Evolutionary conservation across 2,329 filamentous ascomycete species (phyloP).

Genomic region (Pseudocercospora vitis): DNA sequence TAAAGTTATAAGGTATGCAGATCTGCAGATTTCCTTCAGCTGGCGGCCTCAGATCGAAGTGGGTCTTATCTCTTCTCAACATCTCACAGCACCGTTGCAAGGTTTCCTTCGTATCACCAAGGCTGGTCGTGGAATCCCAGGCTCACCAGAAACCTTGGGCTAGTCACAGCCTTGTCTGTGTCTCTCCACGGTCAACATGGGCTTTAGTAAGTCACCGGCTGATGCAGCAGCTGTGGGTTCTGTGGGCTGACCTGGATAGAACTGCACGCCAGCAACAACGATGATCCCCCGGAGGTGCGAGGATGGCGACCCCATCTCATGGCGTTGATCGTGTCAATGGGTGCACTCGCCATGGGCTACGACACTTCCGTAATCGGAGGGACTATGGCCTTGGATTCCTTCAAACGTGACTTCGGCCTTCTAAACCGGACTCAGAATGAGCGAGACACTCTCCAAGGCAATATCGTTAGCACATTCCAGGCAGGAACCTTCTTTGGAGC

Average conservation of each 20-base stretch:
- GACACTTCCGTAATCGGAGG: constrained; percentile 42
- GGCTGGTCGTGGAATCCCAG: neutral
- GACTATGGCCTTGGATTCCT: constrained; percentile 43
- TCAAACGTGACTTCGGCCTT: constrained; percentile 41
- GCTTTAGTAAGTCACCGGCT: constrained; percentile 7
- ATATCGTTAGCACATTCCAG: constrained; percentile 43
- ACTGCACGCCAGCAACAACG: constrained; percentile 20
- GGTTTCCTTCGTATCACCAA: neutral
- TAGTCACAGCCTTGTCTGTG: neutral
- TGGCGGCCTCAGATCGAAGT: constrained; percentile 16
- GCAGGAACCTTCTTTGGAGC: constrained; percentile 43
- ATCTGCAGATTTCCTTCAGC: constrained; percentile 7
- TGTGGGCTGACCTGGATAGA: neutral
- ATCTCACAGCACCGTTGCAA: neutral
- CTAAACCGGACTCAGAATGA: constrained; percentile 39
- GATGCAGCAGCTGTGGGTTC: neutral
- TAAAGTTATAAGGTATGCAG: constrained; percentile 15
- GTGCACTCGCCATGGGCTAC: constrained; percentile 39
- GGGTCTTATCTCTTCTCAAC: neutral
- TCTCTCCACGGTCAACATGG: constrained; percentile 9
- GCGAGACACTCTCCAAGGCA: constrained; percentile 44
- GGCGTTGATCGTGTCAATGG: constrained; percentile 56
- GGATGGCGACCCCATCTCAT: constrained; percentile 66
- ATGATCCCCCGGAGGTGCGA: constrained; percentile 63
- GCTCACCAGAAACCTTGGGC: neutral